These are phyloP conservation scores for Apocynum venetum DNA, from an alignment of 257 asterid species.

Conservation along the genomic window DNA sequence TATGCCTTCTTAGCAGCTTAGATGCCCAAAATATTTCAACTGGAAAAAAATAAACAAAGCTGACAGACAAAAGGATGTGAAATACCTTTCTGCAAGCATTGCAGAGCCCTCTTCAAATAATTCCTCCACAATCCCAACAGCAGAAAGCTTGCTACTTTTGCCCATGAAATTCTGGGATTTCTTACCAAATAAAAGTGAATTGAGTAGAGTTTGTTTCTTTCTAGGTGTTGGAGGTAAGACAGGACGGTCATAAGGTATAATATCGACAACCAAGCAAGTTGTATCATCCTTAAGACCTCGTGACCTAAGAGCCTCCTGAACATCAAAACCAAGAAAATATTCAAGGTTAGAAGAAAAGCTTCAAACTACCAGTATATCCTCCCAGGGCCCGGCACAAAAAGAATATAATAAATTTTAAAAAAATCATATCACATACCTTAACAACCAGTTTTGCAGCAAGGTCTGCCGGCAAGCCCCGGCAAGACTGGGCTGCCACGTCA, in stretches of 20 bases:
- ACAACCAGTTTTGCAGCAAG: slow-evolving; percentile 97
- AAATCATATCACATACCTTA: slow-evolving; percentile 37
- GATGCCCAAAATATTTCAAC: background rate
- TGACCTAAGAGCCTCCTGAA: slow-evolving; percentile 94
- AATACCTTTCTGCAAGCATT: slow-evolving; percentile 94
- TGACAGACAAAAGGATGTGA: background rate
- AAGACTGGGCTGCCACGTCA: slow-evolving; percentile 79
- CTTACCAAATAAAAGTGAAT: slow-evolving; percentile 66
- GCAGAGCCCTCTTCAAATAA: slow-evolving; percentile 99
- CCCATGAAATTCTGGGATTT: slow-evolving; percentile 40
- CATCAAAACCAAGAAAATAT: slow-evolving; percentile 24
- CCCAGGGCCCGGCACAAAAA: background rate
- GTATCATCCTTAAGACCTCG: slow-evolving; percentile 99
- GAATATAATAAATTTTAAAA: background rate
- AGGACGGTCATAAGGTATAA: slow-evolving; percentile 86
- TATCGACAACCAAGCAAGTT: slow-evolving; percentile 98
- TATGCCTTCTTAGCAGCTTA: background rate
- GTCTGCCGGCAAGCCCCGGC: slow-evolving; percentile 96
- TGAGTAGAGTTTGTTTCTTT: slow-evolving; percentile 66
- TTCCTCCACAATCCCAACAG: slow-evolving; percentile 94
- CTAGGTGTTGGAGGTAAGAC: slow-evolving; percentile 62
- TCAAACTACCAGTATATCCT: background rate
- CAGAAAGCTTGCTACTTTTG: slow-evolving; percentile 68
- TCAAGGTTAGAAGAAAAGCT: background rate
- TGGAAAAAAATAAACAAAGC: background rate